A percentile compares a stretch with the other conserved stretches of the same genome.
Conservation (phyloP, 176 grass and related monocot species). For the Phoenix roebelenii region DNA sequence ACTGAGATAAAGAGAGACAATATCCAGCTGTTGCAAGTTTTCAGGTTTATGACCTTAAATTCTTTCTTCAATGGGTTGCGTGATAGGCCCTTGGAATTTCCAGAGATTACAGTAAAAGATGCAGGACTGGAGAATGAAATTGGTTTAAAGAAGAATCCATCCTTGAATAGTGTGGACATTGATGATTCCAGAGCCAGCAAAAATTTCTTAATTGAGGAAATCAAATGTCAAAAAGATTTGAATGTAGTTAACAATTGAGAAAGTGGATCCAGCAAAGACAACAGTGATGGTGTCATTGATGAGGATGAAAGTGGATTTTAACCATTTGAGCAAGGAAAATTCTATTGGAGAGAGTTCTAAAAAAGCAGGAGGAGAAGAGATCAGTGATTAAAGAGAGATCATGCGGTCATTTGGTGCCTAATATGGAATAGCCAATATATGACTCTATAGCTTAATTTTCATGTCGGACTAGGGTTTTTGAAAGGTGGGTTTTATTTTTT, state of each 20-base stretch:
- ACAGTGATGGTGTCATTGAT: not conserved
- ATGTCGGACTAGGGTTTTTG: too few relatives aligned
- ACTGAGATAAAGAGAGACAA: slow-evolving; percentile 78
- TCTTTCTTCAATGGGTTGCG: slow-evolving; percentile 61
- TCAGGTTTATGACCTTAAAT: slow-evolving; percentile 75
- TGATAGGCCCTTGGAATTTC: slow-evolving; percentile 53
- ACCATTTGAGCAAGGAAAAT: not conserved
- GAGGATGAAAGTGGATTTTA: not conserved
- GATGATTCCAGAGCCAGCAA: slow-evolving; percentile 13
- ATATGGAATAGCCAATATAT: too few relatives aligned
- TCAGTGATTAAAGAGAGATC: too few relatives aligned
- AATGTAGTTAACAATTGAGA: slow-evolving; percentile 15
- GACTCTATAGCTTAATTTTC: too few relatives aligned
- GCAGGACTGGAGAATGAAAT: slow-evolving; percentile 24
- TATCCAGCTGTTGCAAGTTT: slow-evolving; percentile 47
- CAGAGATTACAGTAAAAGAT: slow-evolving; percentile 45
- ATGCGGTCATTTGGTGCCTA: too few relatives aligned
- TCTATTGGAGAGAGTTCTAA: not conserved
- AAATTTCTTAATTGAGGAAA: slow-evolving; percentile 8
- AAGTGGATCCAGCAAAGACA: not conserved
- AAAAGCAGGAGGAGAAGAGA: too few relatives aligned
- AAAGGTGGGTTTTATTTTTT: too few relatives aligned
- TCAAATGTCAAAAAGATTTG: slow-evolving; percentile 7
- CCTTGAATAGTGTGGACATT: slow-evolving; percentile 10
- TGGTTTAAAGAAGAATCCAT: slow-evolving; percentile 4